Base-by-base conservation (phyloP, 2,329 filamentous ascomycete species). In the Fusarium pseudocircinatum region DNA sequence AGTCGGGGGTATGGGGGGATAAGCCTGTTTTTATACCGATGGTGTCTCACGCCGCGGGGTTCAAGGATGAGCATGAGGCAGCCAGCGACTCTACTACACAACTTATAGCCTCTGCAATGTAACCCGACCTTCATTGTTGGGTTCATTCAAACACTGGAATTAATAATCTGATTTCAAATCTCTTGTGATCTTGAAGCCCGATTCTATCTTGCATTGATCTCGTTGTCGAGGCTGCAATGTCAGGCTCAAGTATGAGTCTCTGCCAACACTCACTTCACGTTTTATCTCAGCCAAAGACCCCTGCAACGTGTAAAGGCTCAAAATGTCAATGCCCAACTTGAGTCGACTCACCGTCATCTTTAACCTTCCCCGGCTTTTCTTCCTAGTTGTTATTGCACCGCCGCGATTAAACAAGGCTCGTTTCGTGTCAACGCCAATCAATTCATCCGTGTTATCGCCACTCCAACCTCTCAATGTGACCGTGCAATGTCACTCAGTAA, bases 1-100 rank as follows among this genome's bases (percentile, higher is more conserved):
- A 83, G 52, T 50, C 61, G 57, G 53, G 57, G 65, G 56, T 74
- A 34, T 46, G 67, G 71, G 62, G 63, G 65, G 67, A 42, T 34
- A 60, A 66, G 63, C 65, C 61, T 69, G 67, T 79, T 78, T 79
- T 76, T 78, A 74, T 76, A 67, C 74, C 63, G 60, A 60, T 65
- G 37, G 28, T 47, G 50, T 46, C 49, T 59, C 39, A 69, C 56
- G 62, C 54, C 72, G 68, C 63, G 67, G 71, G 67, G 71, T 47
- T 60, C 58, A 63, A 58, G 54, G 62, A 37, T 67, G 40, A 43
- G 64, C 24, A 44, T 61, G 62, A 67, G 64, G 64, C 64, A 67
- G 53, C 64, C 63, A 60, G 34, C 44, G 40, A 44, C 47, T 39
- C 50, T 9, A 28, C 34, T 34, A 18, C 26, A 28, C 11, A n/a